Base-by-base conservation (phyloP, 73 alveolate genomes). In the Loxodes magnus region DNA sequence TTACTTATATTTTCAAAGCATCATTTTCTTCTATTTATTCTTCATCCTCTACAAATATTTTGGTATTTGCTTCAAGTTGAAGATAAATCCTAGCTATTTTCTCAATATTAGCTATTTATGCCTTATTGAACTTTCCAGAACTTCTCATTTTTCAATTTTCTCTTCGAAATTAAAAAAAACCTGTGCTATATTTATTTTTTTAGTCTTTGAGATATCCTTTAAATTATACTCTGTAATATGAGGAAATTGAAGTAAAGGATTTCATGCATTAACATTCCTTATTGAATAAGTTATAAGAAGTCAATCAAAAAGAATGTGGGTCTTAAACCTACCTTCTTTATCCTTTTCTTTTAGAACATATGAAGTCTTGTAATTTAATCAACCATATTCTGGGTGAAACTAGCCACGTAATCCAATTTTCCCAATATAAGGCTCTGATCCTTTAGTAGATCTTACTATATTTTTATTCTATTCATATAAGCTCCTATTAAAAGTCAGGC, bases 191-290 rank as follows among this genome's bases (percentile, higher is more conserved):
- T 27, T 64, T 27, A 46, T 35, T 51, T 79, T 84, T 36, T 55
- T 63, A 37, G 55, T 49, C 52, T 68, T 53, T 9, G 59, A 54
- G 31, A 74, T 20, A 3, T 6, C 5, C 38, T 64, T 65, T 20
- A 66, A 19, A 43, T 48, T 52, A 17, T 74, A 72, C 14, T 42
- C 42, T 35, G 42, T 50, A 49, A 79, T 56, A 50, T 74, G 67
- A 23, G 96, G 96, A 16, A 84, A 75, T 64, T 77, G 84, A 15
- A 50, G 59, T 43, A 84, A 58, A 17, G 71, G 68, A 54, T 66
- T 62, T 27, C 72, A 16, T 27, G 49, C 21, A 53, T 43, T 77
- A 77, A 64, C 39, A 73, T 37, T 31, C 83, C 90, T 42, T 82
- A 77, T 34, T 62, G 63, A n/a, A 80, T 24, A 55, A 67, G 49